Evolutionary conservation across 1,284 basidiomycete species (phyloP).

Genomic region (Cryptococcus wingfieldii): DNA sequence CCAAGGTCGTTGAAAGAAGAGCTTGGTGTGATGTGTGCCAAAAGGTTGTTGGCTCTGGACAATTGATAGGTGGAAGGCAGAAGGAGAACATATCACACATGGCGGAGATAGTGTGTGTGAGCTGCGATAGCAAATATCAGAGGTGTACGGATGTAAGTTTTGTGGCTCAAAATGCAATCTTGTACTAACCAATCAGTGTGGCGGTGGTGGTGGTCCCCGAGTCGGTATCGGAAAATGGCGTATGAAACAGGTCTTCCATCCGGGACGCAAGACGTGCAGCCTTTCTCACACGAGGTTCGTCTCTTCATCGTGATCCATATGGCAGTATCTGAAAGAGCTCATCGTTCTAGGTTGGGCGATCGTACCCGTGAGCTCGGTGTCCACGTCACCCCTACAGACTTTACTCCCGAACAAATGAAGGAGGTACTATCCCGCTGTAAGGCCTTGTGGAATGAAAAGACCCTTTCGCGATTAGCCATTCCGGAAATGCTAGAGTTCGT

Average conservation of each 20-base stretch:
- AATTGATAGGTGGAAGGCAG: conserved; percentile 31
- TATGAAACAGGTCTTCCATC: conserved; percentile 50
- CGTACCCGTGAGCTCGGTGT: conserved; percentile 44
- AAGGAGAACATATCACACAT: conserved; percentile 26
- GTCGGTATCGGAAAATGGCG: conserved; percentile 52
- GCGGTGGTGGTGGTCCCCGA: conserved; percentile 47
- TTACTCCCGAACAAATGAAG: conserved; percentile 43
- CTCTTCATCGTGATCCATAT: neutral
- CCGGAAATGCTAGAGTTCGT: conserved; percentile 49
- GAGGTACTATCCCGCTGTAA: conserved; percentile 44
- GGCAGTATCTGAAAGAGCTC: neutral
- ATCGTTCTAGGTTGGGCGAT: conserved; percentile 36
- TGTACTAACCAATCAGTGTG: conserved; percentile 28
- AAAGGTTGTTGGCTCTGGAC: conserved; percentile 36
- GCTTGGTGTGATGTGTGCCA: conserved; percentile 48
- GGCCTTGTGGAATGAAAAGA: conserved; percentile 47
- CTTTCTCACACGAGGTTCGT: conserved; percentile 45
- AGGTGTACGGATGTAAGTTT: conserved; percentile 30
- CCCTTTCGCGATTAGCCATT: conserved; percentile 43
- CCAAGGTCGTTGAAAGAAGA: conserved; percentile 17
- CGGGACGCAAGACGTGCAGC: conserved; percentile 49
- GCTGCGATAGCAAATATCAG: conserved; percentile 44
- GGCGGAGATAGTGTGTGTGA: conserved; percentile 38
- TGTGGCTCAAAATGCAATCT: neutral
- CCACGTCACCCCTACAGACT: conserved; percentile 43